Base-by-base conservation (phyloP, 345 rosid species). In the Eucalyptus curtisii region DNA sequence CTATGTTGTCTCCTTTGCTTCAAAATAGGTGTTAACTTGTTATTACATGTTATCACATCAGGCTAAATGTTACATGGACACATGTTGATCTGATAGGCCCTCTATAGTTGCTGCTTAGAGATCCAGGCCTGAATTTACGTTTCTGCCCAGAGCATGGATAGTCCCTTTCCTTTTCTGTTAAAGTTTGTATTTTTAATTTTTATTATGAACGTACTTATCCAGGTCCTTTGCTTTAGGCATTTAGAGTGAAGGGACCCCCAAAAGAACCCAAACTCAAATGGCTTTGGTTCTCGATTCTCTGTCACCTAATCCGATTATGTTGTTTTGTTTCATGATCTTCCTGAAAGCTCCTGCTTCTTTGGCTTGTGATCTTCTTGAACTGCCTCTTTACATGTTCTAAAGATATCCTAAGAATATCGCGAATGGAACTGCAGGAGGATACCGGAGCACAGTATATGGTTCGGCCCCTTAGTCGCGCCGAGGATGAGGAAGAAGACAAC, bases 401-500 rank as follows among this genome's bases (percentile, higher is more conserved):
- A 42, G 25, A 31, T 22, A 49, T 53, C 68, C 55, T 31, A 7
- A 31, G n/a, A 59, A 53, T 52, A 25, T 33, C 42, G 33, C 33
- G 4, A 25, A n/a, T 25, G 31, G 49, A 55, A 53, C 3, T 86
- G 79, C 50, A 95, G 98, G 96, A 93, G 92, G 98, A 95, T 90
- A 86, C 93, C 89, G 97, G 97, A 50, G 95, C 96, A 5, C 97
- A 97, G 87, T 97, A 93, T 87, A 91, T 96, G 37, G 95, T 96
- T 44, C 93, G 91, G 88, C 96, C 98, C 3, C 94, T 95, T 12
- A 95, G 88, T 85, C 89, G 89, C 7, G 93, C 96, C 13, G 98
- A 95, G 88, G 99, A 95, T 8, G 98, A 97, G 90, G 98, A 45
- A 6, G 55, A 96, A 89, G 96, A 96, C 40, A 96, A 95, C 16